Conservation (phyloP, 2,329 filamentous ascomycete species). For the Chalaropsis thielavioides region DNA sequence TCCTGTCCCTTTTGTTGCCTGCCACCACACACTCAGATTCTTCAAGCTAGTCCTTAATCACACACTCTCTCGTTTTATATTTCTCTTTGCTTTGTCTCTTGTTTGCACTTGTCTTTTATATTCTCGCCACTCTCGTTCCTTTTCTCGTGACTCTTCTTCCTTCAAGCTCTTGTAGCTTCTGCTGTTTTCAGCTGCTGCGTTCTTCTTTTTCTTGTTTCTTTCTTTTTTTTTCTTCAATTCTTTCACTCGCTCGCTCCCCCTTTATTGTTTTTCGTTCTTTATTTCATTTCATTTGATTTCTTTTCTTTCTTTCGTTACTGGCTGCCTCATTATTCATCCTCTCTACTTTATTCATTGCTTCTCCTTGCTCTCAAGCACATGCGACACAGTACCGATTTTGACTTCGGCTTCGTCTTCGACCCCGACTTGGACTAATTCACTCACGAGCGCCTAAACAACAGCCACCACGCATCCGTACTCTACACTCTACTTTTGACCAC, state of each 20-base stretch:
- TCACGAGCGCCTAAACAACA: not conserved
- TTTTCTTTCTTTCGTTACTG: not conserved
- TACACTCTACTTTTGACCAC: not conserved
- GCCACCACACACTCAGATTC: too few species aligned
- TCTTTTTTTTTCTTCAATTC: not conserved
- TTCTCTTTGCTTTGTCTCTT: not conserved
- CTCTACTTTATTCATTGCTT: not conserved
- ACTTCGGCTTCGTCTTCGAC: not conserved
- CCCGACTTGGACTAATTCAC: not conserved
- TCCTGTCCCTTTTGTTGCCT: too few species aligned
- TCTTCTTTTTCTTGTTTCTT: constrained; percentile 1
- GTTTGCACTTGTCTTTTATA: not conserved
- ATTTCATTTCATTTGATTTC: not conserved
- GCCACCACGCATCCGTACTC: not conserved
- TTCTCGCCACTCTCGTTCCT: not conserved
- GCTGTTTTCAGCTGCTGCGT: not conserved
- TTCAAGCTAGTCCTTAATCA: too few species aligned
- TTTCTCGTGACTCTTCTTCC: not conserved
- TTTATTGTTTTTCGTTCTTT: constrained; percentile 9
- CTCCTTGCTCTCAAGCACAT: not conserved
- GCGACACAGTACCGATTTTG: not conserved
- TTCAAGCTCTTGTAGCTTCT: constrained; percentile 1
- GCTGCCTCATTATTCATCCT: not conserved
- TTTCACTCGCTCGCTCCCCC: constrained; percentile 1
- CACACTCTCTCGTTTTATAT: not conserved